Conservation (phyloP, 2,329 filamentous ascomycete genomes). For the Paecilomyces dactylethromorphus region DNA sequence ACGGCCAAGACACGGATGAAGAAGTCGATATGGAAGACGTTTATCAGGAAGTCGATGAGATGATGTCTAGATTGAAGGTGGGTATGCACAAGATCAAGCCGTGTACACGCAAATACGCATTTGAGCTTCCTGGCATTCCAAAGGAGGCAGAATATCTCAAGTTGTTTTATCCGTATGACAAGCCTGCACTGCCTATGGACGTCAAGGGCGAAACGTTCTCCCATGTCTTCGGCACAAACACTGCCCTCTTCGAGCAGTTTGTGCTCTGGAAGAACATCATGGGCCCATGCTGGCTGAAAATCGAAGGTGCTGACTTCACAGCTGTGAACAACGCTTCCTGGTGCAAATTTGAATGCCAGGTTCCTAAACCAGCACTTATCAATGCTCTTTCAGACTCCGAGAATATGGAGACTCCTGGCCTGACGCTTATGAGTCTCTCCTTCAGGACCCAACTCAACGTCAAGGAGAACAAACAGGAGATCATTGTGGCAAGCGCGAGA, state of each 20-base stretch:
- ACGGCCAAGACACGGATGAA: slow-evolving; percentile 65
- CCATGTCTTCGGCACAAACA: slow-evolving; percentile 88
- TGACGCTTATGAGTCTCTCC: slow-evolving; percentile 94
- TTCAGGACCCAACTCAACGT: slow-evolving; percentile 82
- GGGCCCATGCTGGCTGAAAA: slow-evolving; percentile 96
- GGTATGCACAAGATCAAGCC: slow-evolving; percentile 90
- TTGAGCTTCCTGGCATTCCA: slow-evolving; percentile 80
- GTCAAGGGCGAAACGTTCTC: slow-evolving; percentile 82
- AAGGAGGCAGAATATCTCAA: slow-evolving; percentile 90
- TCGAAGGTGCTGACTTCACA: slow-evolving; percentile 76
- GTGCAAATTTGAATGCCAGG: slow-evolving; percentile 89
- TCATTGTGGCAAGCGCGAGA: slow-evolving; percentile 82
- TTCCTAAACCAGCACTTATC: slow-evolving; percentile 70
- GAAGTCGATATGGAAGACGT: slow-evolving; percentile 83
- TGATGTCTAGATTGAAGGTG: slow-evolving; percentile 84
- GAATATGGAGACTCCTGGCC: slow-evolving; percentile 71
- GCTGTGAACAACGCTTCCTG: slow-evolving; percentile 88
- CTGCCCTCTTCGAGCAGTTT: slow-evolving; percentile 93
- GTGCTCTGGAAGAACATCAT: slow-evolving; percentile 98
- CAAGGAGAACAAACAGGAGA: slow-evolving; percentile 94
- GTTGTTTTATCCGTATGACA: slow-evolving; percentile 90
- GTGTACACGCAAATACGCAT: slow-evolving; percentile 86
- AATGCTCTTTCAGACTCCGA: slow-evolving; percentile 69
- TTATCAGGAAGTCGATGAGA: slow-evolving; percentile 76
- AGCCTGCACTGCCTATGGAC: slow-evolving; percentile 64